Evolutionary conservation across 352 stramenopile species (phyloP).

Genomic region (Pythium vanterpoolii): DNA sequence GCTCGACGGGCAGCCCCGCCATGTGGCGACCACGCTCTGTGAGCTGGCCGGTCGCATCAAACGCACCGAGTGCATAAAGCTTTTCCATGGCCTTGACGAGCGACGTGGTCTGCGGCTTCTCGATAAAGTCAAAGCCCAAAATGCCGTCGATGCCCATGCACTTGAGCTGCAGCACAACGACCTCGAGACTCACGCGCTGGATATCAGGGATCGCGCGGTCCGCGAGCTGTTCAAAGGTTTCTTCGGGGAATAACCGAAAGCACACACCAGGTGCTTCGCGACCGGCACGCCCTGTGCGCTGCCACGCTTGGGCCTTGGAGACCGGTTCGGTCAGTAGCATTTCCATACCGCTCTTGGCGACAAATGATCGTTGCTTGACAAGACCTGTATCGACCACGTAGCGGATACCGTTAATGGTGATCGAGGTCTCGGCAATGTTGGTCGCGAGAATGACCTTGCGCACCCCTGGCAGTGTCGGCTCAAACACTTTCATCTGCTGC

Average conservation of each 20-base stretch:
- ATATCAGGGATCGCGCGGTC: conserved; percentile 80
- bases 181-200: conserved; percentile 82
- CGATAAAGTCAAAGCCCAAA: conserved; percentile 88
- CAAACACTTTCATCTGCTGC: conserved; percentile 94
- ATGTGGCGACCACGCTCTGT: conserved; percentile 79
- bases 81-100: conserved; percentile 83
- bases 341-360: conserved; percentile 87
- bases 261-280: conserved; percentile 79
- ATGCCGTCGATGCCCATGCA: conserved; percentile 84
- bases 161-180: conserved; percentile 84
- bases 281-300: conserved; percentile 86
- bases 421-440: conserved; percentile 97
- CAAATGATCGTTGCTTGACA: conserved; percentile 86
- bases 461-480: conserved; percentile 63
- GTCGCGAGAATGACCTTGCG: conserved; percentile 94
- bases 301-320: conserved; percentile 90
- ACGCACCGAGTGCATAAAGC: conserved; percentile 68
- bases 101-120: conserved; percentile 73
- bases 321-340: conserved; percentile 84
- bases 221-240: conserved; percentile 79
- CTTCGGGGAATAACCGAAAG: conserved; percentile 82
- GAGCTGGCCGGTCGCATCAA: conserved; percentile 60
- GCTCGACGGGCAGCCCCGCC: conserved; percentile 84
- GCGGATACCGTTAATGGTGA: conserved; percentile 98
- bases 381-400: conserved; percentile 87